These are phyloP conservation scores for Epichloe gansuensis DNA, from an alignment of 2,329 filamentous ascomycete genomes.

Conservation along the genomic window DNA sequence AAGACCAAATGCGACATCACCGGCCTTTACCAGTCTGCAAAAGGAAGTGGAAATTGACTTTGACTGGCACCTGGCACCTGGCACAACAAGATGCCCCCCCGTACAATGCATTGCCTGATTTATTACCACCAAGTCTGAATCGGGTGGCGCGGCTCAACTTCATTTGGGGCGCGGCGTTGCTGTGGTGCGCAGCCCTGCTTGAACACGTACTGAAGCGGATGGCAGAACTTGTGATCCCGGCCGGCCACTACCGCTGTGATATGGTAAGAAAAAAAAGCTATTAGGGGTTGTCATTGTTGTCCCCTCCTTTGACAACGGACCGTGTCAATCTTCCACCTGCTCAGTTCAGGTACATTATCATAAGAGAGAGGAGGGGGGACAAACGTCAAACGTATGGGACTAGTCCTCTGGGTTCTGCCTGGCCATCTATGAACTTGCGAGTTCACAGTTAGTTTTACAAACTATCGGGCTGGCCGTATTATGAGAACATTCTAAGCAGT, in stretches of 20 bases:
- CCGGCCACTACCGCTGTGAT: background rate
- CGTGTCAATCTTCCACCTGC: background rate
- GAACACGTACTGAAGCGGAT: too few relatives aligned
- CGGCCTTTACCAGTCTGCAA: background rate
- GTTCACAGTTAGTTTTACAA: too few relatives aligned
- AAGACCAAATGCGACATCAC: background rate
- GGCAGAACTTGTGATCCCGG: background rate
- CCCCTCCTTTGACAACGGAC: background rate
- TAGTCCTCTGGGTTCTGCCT: background rate
- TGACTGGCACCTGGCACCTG: too few relatives aligned
- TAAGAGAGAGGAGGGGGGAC: background rate
- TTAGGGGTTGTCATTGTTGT: background rate
- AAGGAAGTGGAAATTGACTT: background rate
- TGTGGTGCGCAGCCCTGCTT: background rate
- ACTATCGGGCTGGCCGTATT: background rate
- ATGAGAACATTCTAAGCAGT: background rate
- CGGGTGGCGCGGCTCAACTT: background rate
- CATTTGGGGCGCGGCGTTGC: background rate
- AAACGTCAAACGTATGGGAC: background rate
- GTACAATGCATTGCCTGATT: too few relatives aligned
- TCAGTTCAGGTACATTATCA: background rate
- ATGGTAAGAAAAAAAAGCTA: background rate
- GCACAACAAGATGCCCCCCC: too few relatives aligned
- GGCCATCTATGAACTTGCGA: background rate
- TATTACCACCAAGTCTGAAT: too few relatives aligned